phyloP scores from a whole-genome alignment of 306 rosid species.

The Trifolium subterraneum region DNA sequence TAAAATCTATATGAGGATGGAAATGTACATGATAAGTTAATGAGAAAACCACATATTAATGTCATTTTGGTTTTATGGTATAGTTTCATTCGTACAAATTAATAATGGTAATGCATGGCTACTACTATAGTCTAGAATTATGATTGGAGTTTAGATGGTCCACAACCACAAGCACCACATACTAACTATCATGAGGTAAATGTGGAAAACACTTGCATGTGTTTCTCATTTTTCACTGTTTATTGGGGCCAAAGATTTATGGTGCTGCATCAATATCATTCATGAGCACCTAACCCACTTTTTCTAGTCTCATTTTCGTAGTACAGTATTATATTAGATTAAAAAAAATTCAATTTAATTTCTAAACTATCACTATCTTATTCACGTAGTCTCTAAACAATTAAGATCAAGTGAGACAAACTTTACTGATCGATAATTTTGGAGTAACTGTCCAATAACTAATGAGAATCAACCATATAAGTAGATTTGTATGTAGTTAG shows the following conservation, averaged over 20 bases:
- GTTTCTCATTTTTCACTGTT: conserved; percentile 33
- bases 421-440: no score
- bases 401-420: no score
- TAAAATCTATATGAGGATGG: conserved; percentile 4
- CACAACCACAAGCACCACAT: neutral
- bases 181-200: conserved; percentile 4
- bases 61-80: neutral
- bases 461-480: no score
- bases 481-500: no score
- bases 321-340: neutral
- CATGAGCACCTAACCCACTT: neutral
- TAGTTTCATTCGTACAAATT: neutral
- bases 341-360: no score
- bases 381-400: no score
- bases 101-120: conserved; percentile 3
- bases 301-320: no score
- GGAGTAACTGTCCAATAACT: no score
- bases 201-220: conserved; percentile 27
- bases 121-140: neutral
- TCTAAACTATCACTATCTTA: no score
- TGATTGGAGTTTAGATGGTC: conserved; percentile 15
- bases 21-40: neutral
- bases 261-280: neutral
- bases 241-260: neutral
- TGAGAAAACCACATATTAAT: neutral